Percentiles rank a stretch among this genome's conserved stretches.
Conservation (phyloP, 2,329 filamentous ascomycete species). For the Aspergillus pseudoglaucus region DNA sequence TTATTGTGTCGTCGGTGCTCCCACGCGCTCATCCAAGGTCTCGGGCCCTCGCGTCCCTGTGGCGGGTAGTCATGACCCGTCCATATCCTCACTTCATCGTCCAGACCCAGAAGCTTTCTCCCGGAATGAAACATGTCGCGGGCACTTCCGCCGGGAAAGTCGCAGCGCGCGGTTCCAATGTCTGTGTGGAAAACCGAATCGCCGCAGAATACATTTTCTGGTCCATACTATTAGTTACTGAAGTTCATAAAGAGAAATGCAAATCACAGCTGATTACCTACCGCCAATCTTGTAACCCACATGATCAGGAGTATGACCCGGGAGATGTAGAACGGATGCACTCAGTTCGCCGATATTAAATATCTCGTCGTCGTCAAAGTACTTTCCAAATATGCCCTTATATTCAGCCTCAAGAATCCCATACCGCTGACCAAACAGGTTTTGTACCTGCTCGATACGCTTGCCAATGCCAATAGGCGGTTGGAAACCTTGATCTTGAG, state of each 20-base stretch:
- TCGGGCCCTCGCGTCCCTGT: constrained; percentile 24
- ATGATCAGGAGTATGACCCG: constrained; percentile 59
- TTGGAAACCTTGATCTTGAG: constrained; percentile 24
- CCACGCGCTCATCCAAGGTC: constrained; percentile 40
- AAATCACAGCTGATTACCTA: constrained; percentile 3
- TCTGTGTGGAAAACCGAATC: constrained; percentile 50
- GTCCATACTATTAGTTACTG: constrained; percentile 20
- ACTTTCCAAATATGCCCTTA: constrained; percentile 45
- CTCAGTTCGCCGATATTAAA: constrained; percentile 48
- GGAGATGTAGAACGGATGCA: constrained; percentile 50
- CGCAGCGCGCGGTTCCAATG: constrained; percentile 48
- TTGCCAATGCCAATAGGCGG: constrained; percentile 53
- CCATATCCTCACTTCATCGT: constrained; percentile 45
- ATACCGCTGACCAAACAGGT: constrained; percentile 47
- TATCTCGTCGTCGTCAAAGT: constrained; percentile 51
- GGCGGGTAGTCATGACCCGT: constrained; percentile 52
- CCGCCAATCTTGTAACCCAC: constrained; percentile 54
- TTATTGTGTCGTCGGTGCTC: constrained; percentile 45
- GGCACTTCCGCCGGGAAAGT: constrained; percentile 50
- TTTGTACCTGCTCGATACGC: constrained; percentile 51
- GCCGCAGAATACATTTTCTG: constrained; percentile 44
- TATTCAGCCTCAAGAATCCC: constrained; percentile 42
- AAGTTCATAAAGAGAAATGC: neutral
- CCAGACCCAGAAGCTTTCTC: constrained; percentile 38
- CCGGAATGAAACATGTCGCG: constrained; percentile 41